phyloP scores from a whole-genome alignment of 352 stramenopile species.

The Globisporangium radiosum region DNA sequence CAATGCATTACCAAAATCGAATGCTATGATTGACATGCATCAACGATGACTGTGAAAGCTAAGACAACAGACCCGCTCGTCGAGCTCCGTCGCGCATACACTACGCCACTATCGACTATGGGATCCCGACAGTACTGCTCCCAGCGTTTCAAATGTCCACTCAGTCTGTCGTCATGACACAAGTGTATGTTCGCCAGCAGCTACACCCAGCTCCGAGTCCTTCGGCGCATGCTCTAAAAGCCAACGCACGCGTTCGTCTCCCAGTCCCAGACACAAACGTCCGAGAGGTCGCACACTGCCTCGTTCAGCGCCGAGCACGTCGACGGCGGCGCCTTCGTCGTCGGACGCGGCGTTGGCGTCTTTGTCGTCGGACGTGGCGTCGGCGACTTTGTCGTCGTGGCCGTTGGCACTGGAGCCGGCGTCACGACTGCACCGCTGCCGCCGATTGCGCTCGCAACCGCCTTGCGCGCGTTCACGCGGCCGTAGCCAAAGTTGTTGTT shows the following conservation, averaged over 20 bases:
- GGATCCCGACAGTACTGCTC: too few species aligned
- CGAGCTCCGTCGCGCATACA: too few species aligned
- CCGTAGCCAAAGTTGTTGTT: slow-evolving; percentile 33
- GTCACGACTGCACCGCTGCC: not conserved
- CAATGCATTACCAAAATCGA: too few species aligned
- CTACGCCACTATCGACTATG: too few species aligned
- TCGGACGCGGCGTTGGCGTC: not conserved
- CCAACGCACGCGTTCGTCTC: not conserved
- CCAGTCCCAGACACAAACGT: not conserved
- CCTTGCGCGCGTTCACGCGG: slow-evolving; percentile 20
- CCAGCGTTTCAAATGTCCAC: too few species aligned
- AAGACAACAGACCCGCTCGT: too few species aligned
- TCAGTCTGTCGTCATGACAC: not conserved
- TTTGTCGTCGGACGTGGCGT: not conserved
- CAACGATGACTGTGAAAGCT: too few species aligned
- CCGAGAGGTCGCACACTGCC: not conserved
- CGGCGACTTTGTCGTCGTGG: not conserved
- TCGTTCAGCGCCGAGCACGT: not conserved
- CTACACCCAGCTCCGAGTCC: not conserved
- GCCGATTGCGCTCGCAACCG: not conserved
- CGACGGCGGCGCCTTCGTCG: not conserved
- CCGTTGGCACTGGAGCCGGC: not conserved
- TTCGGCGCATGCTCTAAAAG: not conserved
- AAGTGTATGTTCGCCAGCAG: not conserved
- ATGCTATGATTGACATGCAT: too few species aligned